Percentiles rank a stretch among this genome's conserved stretches.
Evolutionary conservation across 495 filamentous ascomycete genomes (phyloP).

Genomic region (Penicillium tannophilum): DNA sequence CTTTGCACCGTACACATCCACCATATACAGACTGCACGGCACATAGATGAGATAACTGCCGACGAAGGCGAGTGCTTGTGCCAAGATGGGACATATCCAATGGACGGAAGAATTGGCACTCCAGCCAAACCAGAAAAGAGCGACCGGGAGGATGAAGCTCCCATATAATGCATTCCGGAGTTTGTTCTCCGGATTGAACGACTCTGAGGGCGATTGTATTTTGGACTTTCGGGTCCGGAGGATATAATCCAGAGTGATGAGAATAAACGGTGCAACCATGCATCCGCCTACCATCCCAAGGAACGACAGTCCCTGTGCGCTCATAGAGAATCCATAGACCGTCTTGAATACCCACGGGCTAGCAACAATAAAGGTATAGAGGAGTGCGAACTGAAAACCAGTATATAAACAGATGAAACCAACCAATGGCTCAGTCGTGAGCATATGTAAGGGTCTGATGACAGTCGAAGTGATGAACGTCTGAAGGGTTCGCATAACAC

Average conservation of each 20-base stretch:
- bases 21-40: slow-evolving; percentile 46
- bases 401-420: slow-evolving; percentile 44
- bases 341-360: slow-evolving; percentile 36
- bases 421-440: slow-evolving; percentile 65
- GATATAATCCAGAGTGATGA: slow-evolving; percentile 21
- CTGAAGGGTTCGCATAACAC: slow-evolving; percentile 16
- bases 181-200: slow-evolving; percentile 37
- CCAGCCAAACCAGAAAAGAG: slow-evolving; percentile 56
- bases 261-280: slow-evolving; percentile 20
- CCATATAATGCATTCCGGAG: slow-evolving; percentile 48
- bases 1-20: slow-evolving; percentile 58
- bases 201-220: neutral
- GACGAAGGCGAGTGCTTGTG: slow-evolving; percentile 13
- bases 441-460: slow-evolving; percentile 55
- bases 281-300: slow-evolving; percentile 19
- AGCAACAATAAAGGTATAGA: slow-evolving; percentile 45
- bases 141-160: slow-evolving; percentile 46
- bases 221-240: slow-evolving; percentile 9
- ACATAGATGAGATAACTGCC: slow-evolving; percentile 22
- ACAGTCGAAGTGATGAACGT: slow-evolving; percentile 30
- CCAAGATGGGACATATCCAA: slow-evolving; percentile 54
- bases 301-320: slow-evolving; percentile 22
- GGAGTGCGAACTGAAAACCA: slow-evolving; percentile 42
- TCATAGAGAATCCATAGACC: slow-evolving; percentile 36
- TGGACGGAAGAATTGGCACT: slow-evolving; percentile 40